Evolutionary conservation across 306 rosid genomes (phyloP), one percentile per base, ranked within the genome.

Genomic region (Dryas drummondii): DNA sequence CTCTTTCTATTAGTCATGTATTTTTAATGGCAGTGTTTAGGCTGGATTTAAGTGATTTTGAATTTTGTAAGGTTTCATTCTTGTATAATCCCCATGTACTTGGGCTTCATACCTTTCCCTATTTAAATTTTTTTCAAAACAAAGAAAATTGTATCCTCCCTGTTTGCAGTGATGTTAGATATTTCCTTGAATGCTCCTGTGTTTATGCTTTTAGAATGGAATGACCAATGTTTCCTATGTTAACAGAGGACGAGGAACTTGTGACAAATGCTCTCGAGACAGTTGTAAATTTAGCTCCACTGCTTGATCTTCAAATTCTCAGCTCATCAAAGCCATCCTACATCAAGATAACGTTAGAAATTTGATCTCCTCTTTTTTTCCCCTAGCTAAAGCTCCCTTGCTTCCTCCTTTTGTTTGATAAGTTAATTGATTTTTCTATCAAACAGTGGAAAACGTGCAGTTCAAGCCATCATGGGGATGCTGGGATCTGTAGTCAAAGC

Each of bases 211-310:
- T 62, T 47, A 22, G 40, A 57, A 41, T 79, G 52, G 12, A 42
- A 40, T 50, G 27, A 72, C 68, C 62, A 79, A 69, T 65, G 62
- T 73, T 73, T 75, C 66, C 7, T 52, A 73, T 84, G 57, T 76
- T 72, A 64, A 76, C 86, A 96, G 99, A 92, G 97, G 99, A 96
- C 76, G 98, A 96, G 80, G 99, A 96, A 83, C 97, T 96, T 83
- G 98, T 96, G 79, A 90, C 98, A 70, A 96, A 96, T 85, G 90
- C 98, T 58, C 89, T 96, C 4, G 98, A 96, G 92, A 90, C 99
- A 68, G 85, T 96, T 82, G 98, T 92, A 76, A 96, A 96, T 84
- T 89, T 96, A 89, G 97, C 97, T 74, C 99, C 99, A 0, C 76
- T 87, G 19, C 87, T 92, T 75, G 99, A 96, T 81, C 99, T 96